Conservation (phyloP, 352 stramenopile species). For the Globisporangium middletonii region DNA sequence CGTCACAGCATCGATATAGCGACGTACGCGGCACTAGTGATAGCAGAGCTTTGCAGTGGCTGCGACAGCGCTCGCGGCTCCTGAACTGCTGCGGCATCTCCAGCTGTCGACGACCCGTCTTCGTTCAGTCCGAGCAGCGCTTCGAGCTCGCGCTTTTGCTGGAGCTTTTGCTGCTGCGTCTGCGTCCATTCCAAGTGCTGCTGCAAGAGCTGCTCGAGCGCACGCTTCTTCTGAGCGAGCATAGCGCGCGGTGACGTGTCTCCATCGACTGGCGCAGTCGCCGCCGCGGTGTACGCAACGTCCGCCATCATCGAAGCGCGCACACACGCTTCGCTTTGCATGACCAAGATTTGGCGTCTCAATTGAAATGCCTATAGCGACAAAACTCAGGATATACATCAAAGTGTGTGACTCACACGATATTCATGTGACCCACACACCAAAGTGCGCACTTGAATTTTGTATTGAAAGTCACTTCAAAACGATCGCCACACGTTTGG, state of each 20-base stretch:
- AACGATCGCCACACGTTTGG: too few species aligned
- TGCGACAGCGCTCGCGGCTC: background rate
- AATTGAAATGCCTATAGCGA: background rate
- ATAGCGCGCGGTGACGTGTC: background rate
- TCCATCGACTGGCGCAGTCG: background rate
- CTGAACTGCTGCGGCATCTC: too few species aligned
- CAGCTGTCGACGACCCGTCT: background rate
- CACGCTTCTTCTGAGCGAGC: slow-evolving; percentile 15
- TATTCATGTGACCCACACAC: too few species aligned
- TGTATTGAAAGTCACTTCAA: too few species aligned
- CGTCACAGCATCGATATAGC: background rate
- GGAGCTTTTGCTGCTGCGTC: slow-evolving; percentile 20
- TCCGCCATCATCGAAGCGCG: background rate
- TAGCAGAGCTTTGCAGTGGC: background rate
- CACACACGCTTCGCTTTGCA: background rate
- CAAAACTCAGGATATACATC: background rate
- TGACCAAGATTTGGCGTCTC: background rate
- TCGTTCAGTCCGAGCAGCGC: slow-evolving; percentile 1
- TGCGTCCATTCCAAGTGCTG: slow-evolving; percentile 19
- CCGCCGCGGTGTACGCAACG: background rate
- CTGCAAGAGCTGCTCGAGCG: slow-evolving; percentile 11
- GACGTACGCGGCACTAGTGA: background rate
- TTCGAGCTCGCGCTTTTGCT: slow-evolving; percentile 13
- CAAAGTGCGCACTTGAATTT: too few species aligned
- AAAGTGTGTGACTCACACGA: too few species aligned